A percentile compares a stretch with the other conserved stretches of the same genome.
These are phyloP conservation scores for Microascus cirrosus DNA, from an alignment of 2,329 filamentous ascomycete genomes.

Conservation along the genomic window DNA sequence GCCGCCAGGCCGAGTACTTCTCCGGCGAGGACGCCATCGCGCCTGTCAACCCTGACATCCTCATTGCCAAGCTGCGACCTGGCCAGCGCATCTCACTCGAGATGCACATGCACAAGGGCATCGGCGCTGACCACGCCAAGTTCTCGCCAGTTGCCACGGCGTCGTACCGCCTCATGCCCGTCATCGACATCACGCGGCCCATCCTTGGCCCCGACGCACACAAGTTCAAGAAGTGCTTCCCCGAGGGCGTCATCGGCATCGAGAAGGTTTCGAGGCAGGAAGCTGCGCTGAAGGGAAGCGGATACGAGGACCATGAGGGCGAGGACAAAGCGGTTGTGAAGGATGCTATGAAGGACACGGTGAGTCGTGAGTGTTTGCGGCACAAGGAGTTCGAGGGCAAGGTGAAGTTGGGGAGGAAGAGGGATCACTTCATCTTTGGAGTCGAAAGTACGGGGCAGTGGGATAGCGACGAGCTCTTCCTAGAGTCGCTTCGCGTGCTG, in stretches of 20 bases:
- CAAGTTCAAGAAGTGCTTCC: conserved; percentile 87
- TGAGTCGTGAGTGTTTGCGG: conserved; percentile 83
- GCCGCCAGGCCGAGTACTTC: conserved; percentile 61
- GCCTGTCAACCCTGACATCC: conserved; percentile 80
- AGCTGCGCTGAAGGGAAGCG: conserved; percentile 44
- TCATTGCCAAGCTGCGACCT: conserved; percentile 88
- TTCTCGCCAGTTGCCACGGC: conserved; percentile 95
- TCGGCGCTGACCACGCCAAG: conserved; percentile 90
- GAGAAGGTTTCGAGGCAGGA: conserved; percentile 61
- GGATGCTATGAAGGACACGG: conserved; percentile 87
- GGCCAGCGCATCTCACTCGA: conserved; percentile 77
- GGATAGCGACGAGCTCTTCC: conserved; percentile 84
- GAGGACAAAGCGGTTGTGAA: conserved; percentile 79
- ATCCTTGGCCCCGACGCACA: conserved; percentile 79
- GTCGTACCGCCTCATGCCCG: conserved; percentile 80
- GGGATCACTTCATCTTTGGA: conserved; percentile 96
- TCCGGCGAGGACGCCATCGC: conserved; percentile 55
- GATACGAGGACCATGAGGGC: conserved; percentile 64
- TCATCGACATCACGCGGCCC: conserved; percentile 71
- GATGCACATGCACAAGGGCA: conserved; percentile 91
- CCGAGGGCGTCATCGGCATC: conserved; percentile 73
- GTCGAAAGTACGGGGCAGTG: conserved; percentile 94
- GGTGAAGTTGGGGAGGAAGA: conserved; percentile 79
- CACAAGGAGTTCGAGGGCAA: conserved; percentile 92
- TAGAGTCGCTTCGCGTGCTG: conserved; percentile 76